phyloP scores from a whole-genome alignment of 176 grass and related monocot genomes.

The Rhynchospora tenuis region DNA sequence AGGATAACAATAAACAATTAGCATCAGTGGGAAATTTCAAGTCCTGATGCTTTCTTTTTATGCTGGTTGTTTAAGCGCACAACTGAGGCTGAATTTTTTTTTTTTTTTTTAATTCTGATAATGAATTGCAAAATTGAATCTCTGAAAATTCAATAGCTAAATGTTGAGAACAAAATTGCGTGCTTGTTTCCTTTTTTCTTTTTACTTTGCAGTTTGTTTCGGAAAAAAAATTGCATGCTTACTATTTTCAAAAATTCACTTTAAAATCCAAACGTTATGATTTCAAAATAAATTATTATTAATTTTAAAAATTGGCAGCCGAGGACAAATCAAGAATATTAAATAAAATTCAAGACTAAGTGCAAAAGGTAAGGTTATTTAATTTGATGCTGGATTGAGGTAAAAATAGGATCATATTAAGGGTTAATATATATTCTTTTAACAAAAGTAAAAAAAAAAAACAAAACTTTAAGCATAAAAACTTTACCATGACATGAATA shows the following conservation, averaged over 20 bases:
- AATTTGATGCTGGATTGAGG: not conserved
- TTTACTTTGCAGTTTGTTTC: too few species aligned
- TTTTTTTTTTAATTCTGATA: not conserved
- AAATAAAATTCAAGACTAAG: not conserved
- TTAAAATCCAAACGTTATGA: not conserved
- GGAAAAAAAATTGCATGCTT: not conserved
- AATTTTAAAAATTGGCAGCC: not conserved
- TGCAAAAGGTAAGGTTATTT: not conserved
- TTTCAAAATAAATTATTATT: not conserved
- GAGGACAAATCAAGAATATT: not conserved
- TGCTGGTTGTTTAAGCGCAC: not conserved
- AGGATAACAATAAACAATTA: not conserved
- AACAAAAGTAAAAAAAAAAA: constrained; percentile 2
- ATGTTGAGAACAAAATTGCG: not conserved
- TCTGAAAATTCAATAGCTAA: not conserved
- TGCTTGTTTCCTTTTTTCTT: too few species aligned
- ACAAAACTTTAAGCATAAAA: not conserved
- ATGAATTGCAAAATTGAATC: not conserved
- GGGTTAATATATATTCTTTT: not conserved
- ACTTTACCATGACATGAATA: constrained; percentile 34
- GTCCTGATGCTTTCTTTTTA: not conserved
- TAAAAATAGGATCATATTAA: not conserved
- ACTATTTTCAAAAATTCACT: not conserved
- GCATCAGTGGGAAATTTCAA: not conserved
- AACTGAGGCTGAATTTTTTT: not conserved